Evolutionary conservation across 2,329 filamentous ascomycete genomes (phyloP).

Genomic region (Aspergillus pseudotamarii): DNA sequence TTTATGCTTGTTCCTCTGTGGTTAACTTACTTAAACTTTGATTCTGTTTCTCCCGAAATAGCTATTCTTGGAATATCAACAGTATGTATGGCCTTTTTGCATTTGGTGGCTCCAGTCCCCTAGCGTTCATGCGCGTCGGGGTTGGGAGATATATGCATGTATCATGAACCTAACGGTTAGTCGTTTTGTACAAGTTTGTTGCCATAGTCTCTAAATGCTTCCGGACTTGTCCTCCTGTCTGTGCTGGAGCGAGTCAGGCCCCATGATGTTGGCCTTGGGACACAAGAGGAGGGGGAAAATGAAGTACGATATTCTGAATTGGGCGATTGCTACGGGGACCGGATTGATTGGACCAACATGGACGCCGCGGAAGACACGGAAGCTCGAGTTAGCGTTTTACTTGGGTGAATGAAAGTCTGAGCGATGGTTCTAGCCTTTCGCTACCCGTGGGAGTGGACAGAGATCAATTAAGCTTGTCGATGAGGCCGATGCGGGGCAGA

Average conservation of each 20-base stretch:
- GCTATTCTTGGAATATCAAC: constrained; percentile 5
- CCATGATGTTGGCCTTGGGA: not conserved
- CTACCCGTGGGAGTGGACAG: constrained; percentile 13
- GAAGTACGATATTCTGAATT: constrained; percentile 5
- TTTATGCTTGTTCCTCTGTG: not conserved
- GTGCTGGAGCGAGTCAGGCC: constrained; percentile 10
- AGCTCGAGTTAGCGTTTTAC: not conserved
- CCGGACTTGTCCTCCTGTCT: constrained; percentile 3
- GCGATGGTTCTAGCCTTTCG: constrained; percentile 6
- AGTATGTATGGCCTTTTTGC: not conserved
- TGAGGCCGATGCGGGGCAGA: constrained; percentile 26
- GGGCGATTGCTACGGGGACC: constrained; percentile 5
- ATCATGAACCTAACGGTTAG: constrained; percentile 17
- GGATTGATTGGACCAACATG: constrained; percentile 9
- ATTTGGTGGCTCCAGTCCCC: not conserved
- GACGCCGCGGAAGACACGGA: constrained; percentile 1
- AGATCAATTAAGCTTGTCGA: constrained; percentile 23
- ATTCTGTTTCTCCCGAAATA: not conserved
- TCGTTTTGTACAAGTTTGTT: constrained; percentile 7
- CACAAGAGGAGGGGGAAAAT: not conserved
- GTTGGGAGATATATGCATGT: constrained; percentile 12
- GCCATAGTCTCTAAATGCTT: not conserved
- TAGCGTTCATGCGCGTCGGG: constrained; percentile 13
- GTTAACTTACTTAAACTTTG: not conserved
- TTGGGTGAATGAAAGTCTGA: not conserved